Conservation (phyloP, 805 yeast genomes). For the Candida parachauliodes region DNA sequence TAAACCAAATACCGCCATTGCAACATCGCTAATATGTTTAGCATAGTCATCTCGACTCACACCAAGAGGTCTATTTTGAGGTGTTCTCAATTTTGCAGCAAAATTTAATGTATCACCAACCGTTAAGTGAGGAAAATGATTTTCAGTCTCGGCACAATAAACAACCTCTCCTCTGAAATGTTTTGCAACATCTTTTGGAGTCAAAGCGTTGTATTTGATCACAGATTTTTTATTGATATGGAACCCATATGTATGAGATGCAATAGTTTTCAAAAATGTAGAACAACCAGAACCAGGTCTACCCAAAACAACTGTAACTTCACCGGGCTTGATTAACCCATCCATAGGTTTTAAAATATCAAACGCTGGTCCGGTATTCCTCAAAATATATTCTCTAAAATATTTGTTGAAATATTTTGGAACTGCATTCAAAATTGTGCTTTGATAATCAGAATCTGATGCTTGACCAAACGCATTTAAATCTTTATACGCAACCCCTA, state of each 20-base stretch:
- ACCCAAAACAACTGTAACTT: slow-evolving; percentile 37
- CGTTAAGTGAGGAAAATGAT: slow-evolving; percentile 52
- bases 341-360: slow-evolving; percentile 33
- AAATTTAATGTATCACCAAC: slow-evolving; percentile 55
- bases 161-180: slow-evolving; percentile 36
- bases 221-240: slow-evolving; percentile 27
- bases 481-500: slow-evolving; percentile 58
- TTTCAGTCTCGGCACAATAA: slow-evolving; percentile 51
- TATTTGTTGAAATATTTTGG: slow-evolving; percentile 19
- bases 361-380: slow-evolving; percentile 19
- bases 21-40: slow-evolving; percentile 37
- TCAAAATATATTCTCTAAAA: slow-evolving; percentile 12
- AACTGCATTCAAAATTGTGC: slow-evolving; percentile 47
- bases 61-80: slow-evolving; percentile 32
- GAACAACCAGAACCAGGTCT: slow-evolving; percentile 43
- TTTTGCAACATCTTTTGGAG: slow-evolving; percentile 23
- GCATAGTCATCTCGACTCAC: slow-evolving; percentile 33
- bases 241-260: slow-evolving; percentile 36
- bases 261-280: slow-evolving; percentile 36
- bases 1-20: slow-evolving; percentile 44
- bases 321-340: slow-evolving; percentile 34
- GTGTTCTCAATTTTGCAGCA: slow-evolving; percentile 50
- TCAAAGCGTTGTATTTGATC: slow-evolving; percentile 31
- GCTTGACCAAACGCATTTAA: slow-evolving; percentile 63
- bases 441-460: slow-evolving; percentile 63